A percentile compares a stretch with the other conserved stretches of the same genome.
These are phyloP conservation scores for Aphanomyces stellatus DNA, from an alignment of 352 stramenopile species.

Conservation along the genomic window DNA sequence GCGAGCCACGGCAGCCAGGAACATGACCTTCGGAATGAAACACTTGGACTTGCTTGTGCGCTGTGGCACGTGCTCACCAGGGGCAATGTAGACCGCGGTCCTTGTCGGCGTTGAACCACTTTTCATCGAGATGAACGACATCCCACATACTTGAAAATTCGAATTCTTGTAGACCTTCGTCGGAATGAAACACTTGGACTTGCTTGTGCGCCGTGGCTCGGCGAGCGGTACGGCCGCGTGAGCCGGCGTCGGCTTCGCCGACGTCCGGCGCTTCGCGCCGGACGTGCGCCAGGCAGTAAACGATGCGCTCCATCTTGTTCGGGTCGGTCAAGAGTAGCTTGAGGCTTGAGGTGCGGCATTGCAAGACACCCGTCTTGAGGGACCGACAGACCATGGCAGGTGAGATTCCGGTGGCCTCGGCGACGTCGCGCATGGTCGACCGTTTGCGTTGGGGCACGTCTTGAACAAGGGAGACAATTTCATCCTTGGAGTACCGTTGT, in stretches of 20 bases:
- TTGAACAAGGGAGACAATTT: not conserved
- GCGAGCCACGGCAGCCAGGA: too few species aligned
- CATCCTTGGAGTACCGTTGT: not conserved
- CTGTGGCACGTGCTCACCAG: too few species aligned
- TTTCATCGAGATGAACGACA: conserved; percentile 1
- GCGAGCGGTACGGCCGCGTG: too few species aligned
- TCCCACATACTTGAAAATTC: not conserved
- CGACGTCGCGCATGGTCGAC: not conserved
- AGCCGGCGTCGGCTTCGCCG: not conserved
- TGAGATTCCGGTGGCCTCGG: not conserved
- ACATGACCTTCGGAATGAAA: too few species aligned
- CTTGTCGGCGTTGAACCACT: conserved; percentile 8
- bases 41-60: too few species aligned
- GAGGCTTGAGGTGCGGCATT: not conserved
- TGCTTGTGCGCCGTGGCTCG: too few species aligned
- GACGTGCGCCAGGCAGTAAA: not conserved
- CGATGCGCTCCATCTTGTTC: not conserved
- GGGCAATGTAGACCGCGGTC: too few species aligned
- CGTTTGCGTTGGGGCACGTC: not conserved
- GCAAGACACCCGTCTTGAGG: not conserved
- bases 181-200: too few species aligned
- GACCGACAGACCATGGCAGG: not conserved
- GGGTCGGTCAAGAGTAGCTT: not conserved
- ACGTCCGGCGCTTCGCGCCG: too few species aligned
- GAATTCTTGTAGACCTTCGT: not conserved